A percentile compares a stretch with the other conserved stretches of the same genome.
phyloP scores from a whole-genome alignment of 2,329 filamentous ascomycete species.

The Lasiodiplodia gonubiensis region DNA sequence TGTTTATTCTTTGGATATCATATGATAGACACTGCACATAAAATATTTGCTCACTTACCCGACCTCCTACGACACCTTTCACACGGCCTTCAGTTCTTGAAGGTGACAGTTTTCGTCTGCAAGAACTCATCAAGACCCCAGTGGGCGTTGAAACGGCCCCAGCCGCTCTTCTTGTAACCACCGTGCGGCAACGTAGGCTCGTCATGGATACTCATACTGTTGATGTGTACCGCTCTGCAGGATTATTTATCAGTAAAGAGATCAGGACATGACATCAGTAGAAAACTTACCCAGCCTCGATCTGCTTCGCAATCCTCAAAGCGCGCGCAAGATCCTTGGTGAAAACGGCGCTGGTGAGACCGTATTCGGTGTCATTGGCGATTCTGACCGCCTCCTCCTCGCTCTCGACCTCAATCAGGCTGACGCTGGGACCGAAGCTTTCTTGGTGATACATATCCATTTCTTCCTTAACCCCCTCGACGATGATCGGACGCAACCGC shows the following conservation, averaged over 20 bases:
- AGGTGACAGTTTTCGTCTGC: slow-evolving; percentile 50
- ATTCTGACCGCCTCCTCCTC: slow-evolving; percentile 75
- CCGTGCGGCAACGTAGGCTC: slow-evolving; percentile 56
- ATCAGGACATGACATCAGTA: no score
- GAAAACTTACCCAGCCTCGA: slow-evolving; percentile 62
- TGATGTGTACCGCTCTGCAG: slow-evolving; percentile 56
- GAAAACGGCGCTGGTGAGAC: slow-evolving; percentile 73
- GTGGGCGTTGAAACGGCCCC: slow-evolving; percentile 53
- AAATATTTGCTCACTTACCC: neutral
- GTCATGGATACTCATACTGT: slow-evolving; percentile 58
- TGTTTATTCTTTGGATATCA: slow-evolving; percentile 14
- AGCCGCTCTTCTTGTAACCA: slow-evolving; percentile 57
- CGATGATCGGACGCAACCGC: slow-evolving; percentile 67
- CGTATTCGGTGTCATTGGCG: slow-evolving; percentile 84
- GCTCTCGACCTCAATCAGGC: slow-evolving; percentile 66
- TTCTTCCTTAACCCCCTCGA: slow-evolving; percentile 68
- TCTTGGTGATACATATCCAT: slow-evolving; percentile 81
- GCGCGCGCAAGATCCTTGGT: slow-evolving; percentile 66
- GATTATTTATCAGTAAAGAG: slow-evolving; percentile 5
- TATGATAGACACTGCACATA: neutral
- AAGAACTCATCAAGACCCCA: slow-evolving; percentile 56
- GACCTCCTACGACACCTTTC: neutral
- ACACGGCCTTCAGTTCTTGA: slow-evolving; percentile 38
- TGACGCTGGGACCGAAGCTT: slow-evolving; percentile 77
- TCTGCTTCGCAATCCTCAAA: slow-evolving; percentile 50